Evolutionary conservation across 331 rosid species (phyloP), one percentile per base, ranked within the genome.

Genomic region (Stylosanthes scabra): DNA sequence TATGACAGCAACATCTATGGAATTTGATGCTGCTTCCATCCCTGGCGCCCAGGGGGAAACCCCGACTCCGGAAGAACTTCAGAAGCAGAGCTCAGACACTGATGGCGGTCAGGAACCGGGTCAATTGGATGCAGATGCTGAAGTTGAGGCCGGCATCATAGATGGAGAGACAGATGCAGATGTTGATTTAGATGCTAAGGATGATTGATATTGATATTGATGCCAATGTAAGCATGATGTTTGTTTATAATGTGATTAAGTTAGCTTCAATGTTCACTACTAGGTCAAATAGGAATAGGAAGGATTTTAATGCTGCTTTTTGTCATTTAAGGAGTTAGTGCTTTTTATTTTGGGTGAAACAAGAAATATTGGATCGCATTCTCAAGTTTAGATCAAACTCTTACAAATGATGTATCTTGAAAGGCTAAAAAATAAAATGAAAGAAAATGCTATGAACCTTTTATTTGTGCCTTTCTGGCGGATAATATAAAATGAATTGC

Each of bases 121-220:
- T n/a, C 98, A 90, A 66, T 78, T 88, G 84, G 98, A 90, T 68
- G 84, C 87, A 10, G 98, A 90, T 63, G 87, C 88, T 4, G 97
- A 91, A 81, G 96, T 78, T 9, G 99, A 90, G 78, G 77, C 90
- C 0, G 99, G 90, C 56, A 88, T 88, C 74, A 90, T 91, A 42
- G 99, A 94, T 16, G 99, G 93, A 58, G 96, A 88, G 82, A 87
- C 83, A 2, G 96, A 94, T 46, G 84, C 87, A 14, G 96, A 93
- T 75, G 90, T 71, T 79, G 96, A 91, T 82, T 85, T 85, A 80
- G 91, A 91, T 52, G 68, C 52, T 25, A 74, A 59, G 74, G 49
- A 28, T 49, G 72, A 66, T 46, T 34, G 54, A n/a, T 67, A 75
- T 65, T 67, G n/a, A n/a, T 67, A 75, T 65, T 67, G n/a, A 60